Evolutionary conservation across 2,329 filamentous ascomycete genomes (phyloP).

Genomic region (Venturia oleaginea): DNA sequence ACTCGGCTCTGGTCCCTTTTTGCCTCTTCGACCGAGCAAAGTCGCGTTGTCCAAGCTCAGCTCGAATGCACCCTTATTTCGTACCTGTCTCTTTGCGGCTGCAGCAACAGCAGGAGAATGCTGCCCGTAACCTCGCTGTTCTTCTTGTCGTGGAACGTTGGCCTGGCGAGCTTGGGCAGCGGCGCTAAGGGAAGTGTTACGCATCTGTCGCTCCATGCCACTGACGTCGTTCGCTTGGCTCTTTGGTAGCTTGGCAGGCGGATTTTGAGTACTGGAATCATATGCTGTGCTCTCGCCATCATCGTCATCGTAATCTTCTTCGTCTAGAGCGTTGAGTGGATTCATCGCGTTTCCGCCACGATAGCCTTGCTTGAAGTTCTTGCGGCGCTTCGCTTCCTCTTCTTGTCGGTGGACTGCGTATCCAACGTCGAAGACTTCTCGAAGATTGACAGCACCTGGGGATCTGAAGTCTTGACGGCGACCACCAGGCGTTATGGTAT

Average conservation of each 20-base stretch:
- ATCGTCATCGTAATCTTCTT: slow-evolving; percentile 52
- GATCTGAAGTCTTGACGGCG: slow-evolving; percentile 87
- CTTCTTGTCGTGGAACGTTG: slow-evolving; percentile 40
- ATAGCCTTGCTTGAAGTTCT: slow-evolving; percentile 68
- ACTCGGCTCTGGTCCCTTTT: slow-evolving; percentile 37
- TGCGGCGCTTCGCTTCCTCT: slow-evolving; percentile 86
- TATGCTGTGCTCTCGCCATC: slow-evolving; percentile 52
- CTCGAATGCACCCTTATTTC: slow-evolving; percentile 76
- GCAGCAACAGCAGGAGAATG: slow-evolving; percentile 77
- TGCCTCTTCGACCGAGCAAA: slow-evolving; percentile 63
- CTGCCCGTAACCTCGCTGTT: slow-evolving; percentile 71
- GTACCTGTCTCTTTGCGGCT: slow-evolving; percentile 73
- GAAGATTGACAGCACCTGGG: slow-evolving; percentile 86
- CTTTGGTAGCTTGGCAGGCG: slow-evolving; percentile 55
- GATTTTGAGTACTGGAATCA: slow-evolving; percentile 36
- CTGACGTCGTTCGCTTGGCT: slow-evolving; percentile 51
- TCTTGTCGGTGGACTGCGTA: slow-evolving; percentile 96
- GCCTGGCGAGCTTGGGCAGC: slow-evolving; percentile 53
- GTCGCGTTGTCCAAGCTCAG: slow-evolving; percentile 87
- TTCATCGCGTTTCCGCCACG: slow-evolving; percentile 52
- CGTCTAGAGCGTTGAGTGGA: slow-evolving; percentile 52
- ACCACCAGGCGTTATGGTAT: slow-evolving; percentile 45
- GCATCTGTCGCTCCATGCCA: slow-evolving; percentile 78
- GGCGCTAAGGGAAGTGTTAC: slow-evolving; percentile 66
- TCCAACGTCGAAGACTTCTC: slow-evolving; percentile 96